phyloP scores from a whole-genome alignment of 2,329 filamentous ascomycete genomes.

The Fusarium sp. region DNA sequence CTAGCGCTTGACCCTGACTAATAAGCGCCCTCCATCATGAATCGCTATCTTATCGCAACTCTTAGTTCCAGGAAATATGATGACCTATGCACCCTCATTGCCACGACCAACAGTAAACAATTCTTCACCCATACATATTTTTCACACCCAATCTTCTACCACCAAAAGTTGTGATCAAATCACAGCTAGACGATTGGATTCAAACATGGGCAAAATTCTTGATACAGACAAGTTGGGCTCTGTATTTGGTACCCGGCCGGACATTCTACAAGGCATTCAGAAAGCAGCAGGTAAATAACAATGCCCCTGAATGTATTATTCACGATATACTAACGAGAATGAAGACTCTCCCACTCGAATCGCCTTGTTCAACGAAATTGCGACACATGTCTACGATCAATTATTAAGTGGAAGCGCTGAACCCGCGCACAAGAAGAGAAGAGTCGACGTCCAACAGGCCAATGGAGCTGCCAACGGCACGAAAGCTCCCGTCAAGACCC shows the following conservation, averaged over 20 bases:
- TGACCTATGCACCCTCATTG: conserved; percentile 36
- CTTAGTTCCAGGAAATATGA: conserved; percentile 37
- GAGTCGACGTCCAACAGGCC: conserved; percentile 59
- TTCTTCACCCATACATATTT: conserved; percentile 16
- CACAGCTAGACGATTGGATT: conserved; percentile 20
- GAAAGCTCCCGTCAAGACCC: conserved; percentile 36
- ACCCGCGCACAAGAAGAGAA: conserved; percentile 64
- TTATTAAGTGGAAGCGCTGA: conserved; percentile 54
- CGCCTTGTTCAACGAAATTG: conserved; percentile 68
- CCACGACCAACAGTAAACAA: conserved; percentile 32
- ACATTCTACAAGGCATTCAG: conserved; percentile 66
- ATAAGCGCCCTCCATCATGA: conserved; percentile 36
- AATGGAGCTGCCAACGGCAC: conserved; percentile 37
- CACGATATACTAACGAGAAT: conserved; percentile 16
- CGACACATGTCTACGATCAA: conserved; percentile 62
- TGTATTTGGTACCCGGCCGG: conserved; percentile 67
- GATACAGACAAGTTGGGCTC: conserved; percentile 62
- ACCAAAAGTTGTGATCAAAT: conserved; percentile 32
- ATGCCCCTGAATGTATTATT: conserved; percentile 33
- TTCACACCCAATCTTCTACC: conserved; percentile 12
- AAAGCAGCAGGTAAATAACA: conserved; percentile 62
- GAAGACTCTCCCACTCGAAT: conserved; percentile 64
- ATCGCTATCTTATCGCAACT: conserved; percentile 45
- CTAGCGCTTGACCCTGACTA: conserved; percentile 38
- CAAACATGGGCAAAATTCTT: conserved; percentile 58